Percentiles rank a stretch among this genome's conserved stretches.
Evolutionary conservation across 2,329 filamentous ascomycete genomes (phyloP).

Genomic region (Ophiocordyceps sinensis): DNA sequence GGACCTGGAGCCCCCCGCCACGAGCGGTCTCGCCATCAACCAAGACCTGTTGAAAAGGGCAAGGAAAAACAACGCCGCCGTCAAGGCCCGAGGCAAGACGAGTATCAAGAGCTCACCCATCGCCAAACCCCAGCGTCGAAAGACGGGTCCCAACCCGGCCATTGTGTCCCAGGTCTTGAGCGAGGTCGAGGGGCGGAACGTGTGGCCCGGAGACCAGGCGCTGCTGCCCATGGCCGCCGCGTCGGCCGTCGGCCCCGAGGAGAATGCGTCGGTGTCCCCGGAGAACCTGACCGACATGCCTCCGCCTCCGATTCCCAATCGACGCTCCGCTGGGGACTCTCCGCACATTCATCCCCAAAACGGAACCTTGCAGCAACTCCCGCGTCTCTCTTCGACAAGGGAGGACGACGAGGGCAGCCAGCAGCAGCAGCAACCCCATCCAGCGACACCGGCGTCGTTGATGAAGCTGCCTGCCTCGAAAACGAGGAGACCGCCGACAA

Average conservation of each 20-base stretch:
- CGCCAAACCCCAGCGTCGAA: slow-evolving; percentile 48
- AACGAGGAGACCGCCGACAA: slow-evolving; percentile 29
- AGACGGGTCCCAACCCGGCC: slow-evolving; percentile 34
- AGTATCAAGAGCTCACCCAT: slow-evolving; percentile 58
- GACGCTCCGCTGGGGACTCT: slow-evolving; percentile 50
- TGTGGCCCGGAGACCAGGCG: slow-evolving; percentile 17
- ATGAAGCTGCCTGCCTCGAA: slow-evolving; percentile 57
- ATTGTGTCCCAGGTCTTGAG: slow-evolving; percentile 40
- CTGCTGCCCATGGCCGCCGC: slow-evolving; percentile 23
- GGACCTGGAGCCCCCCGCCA: slow-evolving; percentile 31
- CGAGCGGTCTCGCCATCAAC: slow-evolving; percentile 22
- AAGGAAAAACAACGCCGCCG: slow-evolving; percentile 34
- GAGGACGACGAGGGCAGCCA: background rate
- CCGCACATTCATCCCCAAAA: slow-evolving; percentile 49
- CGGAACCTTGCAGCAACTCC: slow-evolving; percentile 11
- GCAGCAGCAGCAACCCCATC: slow-evolving; percentile 31
- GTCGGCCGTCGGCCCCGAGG: slow-evolving; percentile 42
- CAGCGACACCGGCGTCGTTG: slow-evolving; percentile 75
- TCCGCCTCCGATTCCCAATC: slow-evolving; percentile 51
- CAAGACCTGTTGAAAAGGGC: slow-evolving; percentile 37
- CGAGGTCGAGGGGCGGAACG: slow-evolving; percentile 32
- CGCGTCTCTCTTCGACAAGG: slow-evolving; percentile 1
- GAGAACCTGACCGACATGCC: slow-evolving; percentile 52
- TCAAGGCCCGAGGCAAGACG: slow-evolving; percentile 35
- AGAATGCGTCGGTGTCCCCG: slow-evolving; percentile 50